Evolutionary conservation across 129 eudicot species (phyloP).

Genomic region (Mikania micrantha): DNA sequence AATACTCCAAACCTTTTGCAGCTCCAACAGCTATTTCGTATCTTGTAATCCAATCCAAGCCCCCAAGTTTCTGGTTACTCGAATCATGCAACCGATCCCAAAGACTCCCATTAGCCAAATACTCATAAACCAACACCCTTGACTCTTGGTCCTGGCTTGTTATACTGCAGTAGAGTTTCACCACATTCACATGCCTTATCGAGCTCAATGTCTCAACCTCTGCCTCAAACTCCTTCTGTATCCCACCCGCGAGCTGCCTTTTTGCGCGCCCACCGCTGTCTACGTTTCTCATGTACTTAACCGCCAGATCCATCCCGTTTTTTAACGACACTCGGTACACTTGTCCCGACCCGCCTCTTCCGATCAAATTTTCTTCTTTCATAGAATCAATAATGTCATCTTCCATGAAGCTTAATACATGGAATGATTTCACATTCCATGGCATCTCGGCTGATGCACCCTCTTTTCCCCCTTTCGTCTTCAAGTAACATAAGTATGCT

Average conservation of each 20-base stretch:
- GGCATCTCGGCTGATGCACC: conserved; percentile 38
- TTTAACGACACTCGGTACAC: conserved; percentile 56
- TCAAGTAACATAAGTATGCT: conserved; percentile 37
- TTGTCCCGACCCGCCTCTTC: conserved; percentile 86
- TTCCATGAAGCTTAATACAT: conserved; percentile 65
- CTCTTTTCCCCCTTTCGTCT: conserved; percentile 23
- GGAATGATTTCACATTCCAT: conserved; percentile 84
- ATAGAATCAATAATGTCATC: conserved; percentile 80
- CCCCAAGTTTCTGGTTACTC: conserved; percentile 31
- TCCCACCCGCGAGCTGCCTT: background rate
- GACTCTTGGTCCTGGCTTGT: conserved; percentile 74
- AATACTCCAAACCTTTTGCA: conserved; percentile 67
- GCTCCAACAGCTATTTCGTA: conserved; percentile 75
- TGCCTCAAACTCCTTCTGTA: conserved; percentile 47
- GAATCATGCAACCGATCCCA: conserved; percentile 67
- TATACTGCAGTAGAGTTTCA: conserved; percentile 70
- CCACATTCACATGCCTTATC: conserved; percentile 74
- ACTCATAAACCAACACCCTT: conserved; percentile 74
- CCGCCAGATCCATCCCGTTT: conserved; percentile 72
- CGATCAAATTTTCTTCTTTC: conserved; percentile 65
- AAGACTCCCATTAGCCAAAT: conserved; percentile 73
- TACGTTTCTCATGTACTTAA: conserved; percentile 62
- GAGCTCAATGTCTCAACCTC: conserved; percentile 77
- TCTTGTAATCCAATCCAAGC: conserved; percentile 62
- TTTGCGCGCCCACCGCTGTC: conserved; percentile 23